Percentiles rank a stretch among this genome's conserved stretches.
Evolutionary conservation across 2,329 filamentous ascomycete genomes (phyloP).

Genomic region (Sarocladium strictum): DNA sequence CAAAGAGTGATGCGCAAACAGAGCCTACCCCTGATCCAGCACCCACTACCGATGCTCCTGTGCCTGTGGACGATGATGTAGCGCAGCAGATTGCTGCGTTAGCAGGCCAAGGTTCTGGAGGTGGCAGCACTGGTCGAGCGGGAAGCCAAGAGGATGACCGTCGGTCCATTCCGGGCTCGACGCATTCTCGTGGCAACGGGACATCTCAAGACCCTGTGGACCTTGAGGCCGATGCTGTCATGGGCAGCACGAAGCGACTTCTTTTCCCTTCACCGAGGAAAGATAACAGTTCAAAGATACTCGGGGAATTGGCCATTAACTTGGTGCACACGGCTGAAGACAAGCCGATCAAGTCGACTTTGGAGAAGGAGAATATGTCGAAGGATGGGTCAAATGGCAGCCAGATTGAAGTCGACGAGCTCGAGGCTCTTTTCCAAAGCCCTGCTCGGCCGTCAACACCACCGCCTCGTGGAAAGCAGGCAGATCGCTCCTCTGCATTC

Average conservation of each 20-base stretch:
- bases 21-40: slow-evolving; percentile 49
- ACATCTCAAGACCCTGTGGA: slow-evolving; percentile 53
- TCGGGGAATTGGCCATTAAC: slow-evolving; percentile 53
- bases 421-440: slow-evolving; percentile 63
- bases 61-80: slow-evolving; percentile 32
- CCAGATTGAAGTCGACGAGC: slow-evolving; percentile 41
- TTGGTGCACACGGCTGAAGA: slow-evolving; percentile 38
- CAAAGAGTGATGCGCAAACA: slow-evolving; percentile 38
- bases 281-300: slow-evolving; percentile 53
- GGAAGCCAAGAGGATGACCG: not conserved
- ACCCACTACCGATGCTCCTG: slow-evolving; percentile 46
- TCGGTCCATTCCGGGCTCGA: slow-evolving; percentile 27
- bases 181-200: slow-evolving; percentile 50
- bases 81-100: slow-evolving; percentile 3
- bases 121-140: not conserved
- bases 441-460: slow-evolving; percentile 19
- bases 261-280: slow-evolving; percentile 74
- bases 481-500: slow-evolving; percentile 38
- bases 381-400: slow-evolving; percentile 21
- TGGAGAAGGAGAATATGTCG: slow-evolving; percentile 39
- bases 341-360: slow-evolving; percentile 19
- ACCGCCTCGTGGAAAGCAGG: slow-evolving; percentile 23
- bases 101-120: not conserved
- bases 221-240: slow-evolving; percentile 38
- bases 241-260: slow-evolving; percentile 58